Conservation (phyloP, 2,329 filamentous ascomycete species). For the Neonectria magnoliae region DNA sequence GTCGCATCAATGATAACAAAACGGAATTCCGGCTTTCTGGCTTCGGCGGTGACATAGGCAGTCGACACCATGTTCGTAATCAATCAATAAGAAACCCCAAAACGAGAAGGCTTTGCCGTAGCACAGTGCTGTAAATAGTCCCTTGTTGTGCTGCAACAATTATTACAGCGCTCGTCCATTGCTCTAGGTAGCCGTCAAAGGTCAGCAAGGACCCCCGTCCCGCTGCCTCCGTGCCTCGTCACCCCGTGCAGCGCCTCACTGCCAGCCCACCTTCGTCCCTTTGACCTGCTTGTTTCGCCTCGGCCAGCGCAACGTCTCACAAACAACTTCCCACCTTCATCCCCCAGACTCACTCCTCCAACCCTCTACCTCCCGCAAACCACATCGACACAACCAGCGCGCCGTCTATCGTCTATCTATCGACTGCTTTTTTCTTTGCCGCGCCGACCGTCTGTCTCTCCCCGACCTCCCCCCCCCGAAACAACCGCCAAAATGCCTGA, state of each 20-base stretch:
- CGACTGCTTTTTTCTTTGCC: conserved; percentile 19
- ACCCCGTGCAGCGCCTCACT: conserved; percentile 42
- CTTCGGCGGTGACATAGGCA: background rate
- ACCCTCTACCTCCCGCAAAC: conserved; percentile 38
- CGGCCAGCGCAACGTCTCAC: conserved; percentile 43
- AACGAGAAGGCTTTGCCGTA: conserved; percentile 3
- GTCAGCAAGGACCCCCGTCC: conserved; percentile 31
- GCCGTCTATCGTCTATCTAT: conserved; percentile 18
- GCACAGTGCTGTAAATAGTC: background rate
- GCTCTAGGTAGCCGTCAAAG: conserved; percentile 17
- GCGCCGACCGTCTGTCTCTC: conserved; percentile 22
- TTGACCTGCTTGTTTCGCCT: conserved; percentile 42
- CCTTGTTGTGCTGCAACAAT: conserved; percentile 3
- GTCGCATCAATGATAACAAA: conserved; percentile 13
- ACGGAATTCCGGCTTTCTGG: background rate
- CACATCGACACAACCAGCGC: conserved; percentile 34
- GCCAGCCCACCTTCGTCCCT: conserved; percentile 29
- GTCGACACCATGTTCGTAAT: conserved; percentile 7
- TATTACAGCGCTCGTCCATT: conserved; percentile 19
- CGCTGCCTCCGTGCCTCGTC: conserved; percentile 41
- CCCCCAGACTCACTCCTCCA: conserved; percentile 34
- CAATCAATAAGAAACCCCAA: conserved; percentile 18
- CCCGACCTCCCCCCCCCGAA: conserved; percentile 10
- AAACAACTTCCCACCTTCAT: conserved; percentile 42
- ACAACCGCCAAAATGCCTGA: conserved; percentile 58